Base-by-base conservation (phyloP, 331 rosid genomes). In the Pyracantha coccinea region DNA sequence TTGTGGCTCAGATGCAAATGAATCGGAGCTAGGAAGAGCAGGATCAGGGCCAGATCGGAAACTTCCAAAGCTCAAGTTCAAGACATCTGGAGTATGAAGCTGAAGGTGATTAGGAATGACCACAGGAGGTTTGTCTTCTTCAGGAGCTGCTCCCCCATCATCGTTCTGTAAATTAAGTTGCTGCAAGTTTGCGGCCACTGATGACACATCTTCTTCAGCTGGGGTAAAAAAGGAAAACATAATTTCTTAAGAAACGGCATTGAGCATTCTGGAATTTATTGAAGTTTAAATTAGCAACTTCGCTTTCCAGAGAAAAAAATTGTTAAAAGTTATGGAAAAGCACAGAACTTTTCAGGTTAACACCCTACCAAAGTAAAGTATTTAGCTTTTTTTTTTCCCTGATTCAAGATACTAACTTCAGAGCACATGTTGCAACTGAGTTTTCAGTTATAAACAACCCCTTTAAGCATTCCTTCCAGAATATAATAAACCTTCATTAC, bases 11-110 rank as follows among this genome's bases (percentile, higher is more conserved):
- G 89, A 77, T 4, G 82, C 66, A 78, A 87, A 83, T 69, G 87
- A 33, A 23, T 77, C 55, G 55, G 55, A 61, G 19, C 77, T 86
- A 38, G 92, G 35, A 84, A 83, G 63, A 66, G 82, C 20, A 55
- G 89, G 68, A 62, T 86, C 78, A 10, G 84, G 68, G 28, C 86
- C 88, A n/a, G 94, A 60, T 82, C 99, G 97, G 84, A 96, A 96
- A 80, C 99, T 96, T 71, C 99, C 99, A 80, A 96, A 96, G 83
- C 99, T 96, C 89, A 96, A 76, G 63, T 87, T 88, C 71, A 96
- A 85, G 89, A 98, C 92, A 44, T 92, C 99, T 23, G 97, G 87
- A 59, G 93, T 83, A 84, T 96, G 99, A 38, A 88, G 86, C 76
- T 90, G 99, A 50, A 95, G 85, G 82, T 95, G 99, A 83, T 89